Evolutionary conservation across 495 filamentous ascomycete species (phyloP).

Genomic region (Achaetomiella virescens): DNA sequence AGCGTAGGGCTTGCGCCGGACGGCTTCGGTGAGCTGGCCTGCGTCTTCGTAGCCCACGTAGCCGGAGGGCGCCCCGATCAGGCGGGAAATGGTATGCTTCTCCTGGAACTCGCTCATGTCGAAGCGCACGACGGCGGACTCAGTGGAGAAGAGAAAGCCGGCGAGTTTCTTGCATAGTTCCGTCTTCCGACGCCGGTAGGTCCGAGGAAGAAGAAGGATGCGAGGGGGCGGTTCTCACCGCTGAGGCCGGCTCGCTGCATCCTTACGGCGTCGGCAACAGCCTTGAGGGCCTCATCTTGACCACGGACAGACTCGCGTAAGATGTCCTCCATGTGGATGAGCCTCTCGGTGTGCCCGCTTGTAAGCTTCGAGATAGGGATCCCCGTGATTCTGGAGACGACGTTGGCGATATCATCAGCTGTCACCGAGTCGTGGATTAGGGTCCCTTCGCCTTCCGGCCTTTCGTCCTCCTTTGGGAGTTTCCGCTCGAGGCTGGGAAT

Average conservation of each 20-base stretch:
- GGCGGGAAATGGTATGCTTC: constrained; percentile 87
- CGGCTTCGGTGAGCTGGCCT: constrained; percentile 92
- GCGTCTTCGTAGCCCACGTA: constrained; percentile 97
- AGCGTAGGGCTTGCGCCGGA: constrained; percentile 91
- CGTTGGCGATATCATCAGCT: constrained; percentile 85
- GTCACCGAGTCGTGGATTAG: constrained; percentile 90
- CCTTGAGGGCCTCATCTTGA: constrained; percentile 86
- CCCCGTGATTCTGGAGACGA: constrained; percentile 85
- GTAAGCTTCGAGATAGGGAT: constrained; percentile 90
- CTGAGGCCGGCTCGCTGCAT: constrained; percentile 90
- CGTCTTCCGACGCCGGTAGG: constrained; percentile 97
- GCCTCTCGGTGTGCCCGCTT: constrained; percentile 82
- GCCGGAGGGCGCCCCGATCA: constrained; percentile 88
- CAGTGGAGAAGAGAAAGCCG: constrained; percentile 84
- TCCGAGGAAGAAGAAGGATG: constrained; percentile 95
- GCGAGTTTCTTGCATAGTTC: constrained; percentile 97
- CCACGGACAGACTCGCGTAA: constrained; percentile 80
- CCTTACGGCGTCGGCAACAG: constrained; percentile 87
- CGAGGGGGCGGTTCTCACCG: constrained; percentile 83
- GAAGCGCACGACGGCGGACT: constrained; percentile 77
- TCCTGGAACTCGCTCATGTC: constrained; percentile 99
- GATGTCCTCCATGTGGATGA: constrained; percentile 91
- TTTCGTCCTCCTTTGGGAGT: constrained; percentile 68
- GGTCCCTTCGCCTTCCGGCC: constrained; percentile 38
- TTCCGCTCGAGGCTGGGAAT: constrained; percentile 76